Conservation (phyloP, 2,329 filamentous ascomycete genomes). For the Sphaerulina populicola region DNA sequence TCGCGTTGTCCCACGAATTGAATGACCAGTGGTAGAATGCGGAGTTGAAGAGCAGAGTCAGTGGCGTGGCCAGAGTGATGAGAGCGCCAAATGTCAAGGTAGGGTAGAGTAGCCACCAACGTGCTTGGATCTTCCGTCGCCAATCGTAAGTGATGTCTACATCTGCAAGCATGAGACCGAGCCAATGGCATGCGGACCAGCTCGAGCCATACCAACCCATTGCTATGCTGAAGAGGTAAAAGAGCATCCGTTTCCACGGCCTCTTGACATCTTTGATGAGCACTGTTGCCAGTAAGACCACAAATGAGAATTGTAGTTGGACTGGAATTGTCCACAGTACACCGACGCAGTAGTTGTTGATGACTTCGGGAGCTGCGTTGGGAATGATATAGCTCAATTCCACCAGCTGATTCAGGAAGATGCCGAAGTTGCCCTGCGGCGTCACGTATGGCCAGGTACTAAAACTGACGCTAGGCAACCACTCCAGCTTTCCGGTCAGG, state of each 20-base stretch:
- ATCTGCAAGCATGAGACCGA: constrained; percentile 41
- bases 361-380: constrained; percentile 42
- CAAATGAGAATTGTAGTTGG: constrained; percentile 42
- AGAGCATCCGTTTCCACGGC: constrained; percentile 41
- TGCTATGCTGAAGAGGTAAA: constrained; percentile 38
- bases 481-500: constrained; percentile 38
- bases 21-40: constrained; percentile 35
- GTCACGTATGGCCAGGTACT: constrained; percentile 43
- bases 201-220: constrained; percentile 42
- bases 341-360: constrained; percentile 44
- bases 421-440: constrained; percentile 36
- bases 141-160: constrained; percentile 43
- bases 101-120: constrained; percentile 34
- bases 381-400: constrained; percentile 43
- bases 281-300: constrained; percentile 38
- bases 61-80: constrained; percentile 31
- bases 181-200: constrained; percentile 42
- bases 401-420: constrained; percentile 39
- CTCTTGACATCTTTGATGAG: constrained; percentile 41
- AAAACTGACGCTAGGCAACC: constrained; percentile 42
- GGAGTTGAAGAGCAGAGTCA: constrained; percentile 33
- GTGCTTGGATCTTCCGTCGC: constrained; percentile 34
- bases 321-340: constrained; percentile 46
- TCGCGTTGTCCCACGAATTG: constrained; percentile 36
- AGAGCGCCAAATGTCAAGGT: constrained; percentile 33